Evolutionary conservation across 2,329 filamentous ascomycete species (phyloP), one percentile per base, ranked within the genome.

Genomic region (Tolypocladium amazonense): DNA sequence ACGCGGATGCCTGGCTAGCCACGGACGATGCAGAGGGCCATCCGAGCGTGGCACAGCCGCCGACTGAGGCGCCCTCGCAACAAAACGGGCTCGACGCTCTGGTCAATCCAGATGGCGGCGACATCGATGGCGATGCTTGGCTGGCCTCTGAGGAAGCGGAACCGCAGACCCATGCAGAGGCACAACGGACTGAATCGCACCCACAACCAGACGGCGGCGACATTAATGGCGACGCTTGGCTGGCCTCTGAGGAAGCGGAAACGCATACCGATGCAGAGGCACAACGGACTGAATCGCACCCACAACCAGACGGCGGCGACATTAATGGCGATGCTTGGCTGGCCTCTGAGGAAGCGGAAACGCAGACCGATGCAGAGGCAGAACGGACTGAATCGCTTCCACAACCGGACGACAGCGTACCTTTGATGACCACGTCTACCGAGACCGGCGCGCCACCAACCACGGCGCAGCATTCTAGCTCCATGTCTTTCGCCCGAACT

Each of bases 401-500:
- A 15, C 30, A 54, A 35, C 50, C 50, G 15, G 50, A 53, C 30
- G 20, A 54, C 11, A n/a, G 23, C 30, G 12, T 14, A 37, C 35
- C 35, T 11, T 37, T 11, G 35, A 37, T 37, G 35, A 37, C 35
- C 11, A 37, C 35, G 35, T 37, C 12, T 14, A 11, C 35, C 35
- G 35, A 37, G 35, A 37, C 35, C 11, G 58, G 53, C 58, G 53
- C 66, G 12, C 65, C 67, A 41, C 65, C 64, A n/a, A 72, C 73
- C 25, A 66, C 71, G 23, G 75, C 77, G 33, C 83, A 84, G 63
- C 84, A 87, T 68, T 70, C 79, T 12, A 87, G 83, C 70, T 84
- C 79, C 56, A 78, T 81, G 68, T 88, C 85, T 0, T 88, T 88
- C 71, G 78, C 84, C 14, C 80, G 85, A 41, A 88, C 85, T 2